A percentile compares a stretch with the other conserved stretches of the same genome.
Conservation (phyloP, 352 stramenopile genomes). For the Phytophthora hibernalis region DNA sequence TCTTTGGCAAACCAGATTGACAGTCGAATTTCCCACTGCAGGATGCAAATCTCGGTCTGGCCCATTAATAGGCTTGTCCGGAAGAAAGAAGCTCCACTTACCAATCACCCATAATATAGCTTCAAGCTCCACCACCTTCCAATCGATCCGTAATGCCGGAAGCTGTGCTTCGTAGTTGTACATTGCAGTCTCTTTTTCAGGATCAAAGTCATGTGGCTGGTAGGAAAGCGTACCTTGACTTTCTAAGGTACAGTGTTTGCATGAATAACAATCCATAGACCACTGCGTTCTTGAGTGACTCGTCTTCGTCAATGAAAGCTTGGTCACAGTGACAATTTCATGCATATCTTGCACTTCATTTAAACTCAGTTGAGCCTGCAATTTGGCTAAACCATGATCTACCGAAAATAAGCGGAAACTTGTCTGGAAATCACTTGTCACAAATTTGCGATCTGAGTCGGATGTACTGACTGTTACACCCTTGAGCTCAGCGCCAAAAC, state of each 20-base stretch:
- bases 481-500: slow-evolving; percentile 57
- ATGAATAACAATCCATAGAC: slow-evolving; percentile 54
- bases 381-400: slow-evolving; percentile 28
- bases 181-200: slow-evolving; percentile 61
- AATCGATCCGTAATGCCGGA: slow-evolving; percentile 55
- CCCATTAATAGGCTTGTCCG: slow-evolving; percentile 35
- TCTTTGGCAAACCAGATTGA: slow-evolving; percentile 43
- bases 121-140: slow-evolving; percentile 68
- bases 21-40: slow-evolving; percentile 21
- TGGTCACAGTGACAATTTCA: slow-evolving; percentile 51
- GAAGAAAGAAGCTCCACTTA: slow-evolving; percentile 84
- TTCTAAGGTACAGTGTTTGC: slow-evolving; percentile 43
- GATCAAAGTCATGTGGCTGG: slow-evolving; percentile 26
- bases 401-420: slow-evolving; percentile 51
- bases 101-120: slow-evolving; percentile 68
- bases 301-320: slow-evolving; percentile 44
- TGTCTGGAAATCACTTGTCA: slow-evolving; percentile 47
- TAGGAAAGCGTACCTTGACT: slow-evolving; percentile 25
- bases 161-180: slow-evolving; percentile 71
- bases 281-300: slow-evolving; percentile 63
- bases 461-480: slow-evolving; percentile 44
- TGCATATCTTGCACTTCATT: slow-evolving; percentile 36
- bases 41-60: slow-evolving; percentile 41
- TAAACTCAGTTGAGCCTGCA: slow-evolving; percentile 41
- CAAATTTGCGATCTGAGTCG: slow-evolving; percentile 38